A percentile compares a stretch with the other conserved stretches of the same genome.
These are phyloP conservation scores for Ophiostoma ulmi DNA, from an alignment of 2,329 filamentous ascomycete genomes.

Conservation along the genomic window DNA sequence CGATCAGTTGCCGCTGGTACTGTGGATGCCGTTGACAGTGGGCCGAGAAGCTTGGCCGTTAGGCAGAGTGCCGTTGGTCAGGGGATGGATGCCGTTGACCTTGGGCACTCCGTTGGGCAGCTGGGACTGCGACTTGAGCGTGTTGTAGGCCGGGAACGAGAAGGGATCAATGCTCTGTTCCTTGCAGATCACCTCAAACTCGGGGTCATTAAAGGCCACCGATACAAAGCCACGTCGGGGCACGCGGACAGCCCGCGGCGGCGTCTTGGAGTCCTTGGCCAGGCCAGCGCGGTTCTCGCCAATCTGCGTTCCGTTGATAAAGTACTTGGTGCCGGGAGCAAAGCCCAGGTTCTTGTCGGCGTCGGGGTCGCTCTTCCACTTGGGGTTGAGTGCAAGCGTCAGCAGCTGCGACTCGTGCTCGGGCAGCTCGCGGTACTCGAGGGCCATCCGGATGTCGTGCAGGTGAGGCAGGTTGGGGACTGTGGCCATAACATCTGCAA, in stretches of 20 bases:
- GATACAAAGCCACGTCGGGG: constrained; percentile 51
- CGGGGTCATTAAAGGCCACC: constrained; percentile 52
- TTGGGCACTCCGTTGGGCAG: constrained; percentile 41
- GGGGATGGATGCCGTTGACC: constrained; percentile 9
- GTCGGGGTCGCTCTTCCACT: constrained; percentile 57
- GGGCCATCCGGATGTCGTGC: constrained; percentile 48
- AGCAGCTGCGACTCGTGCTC: constrained; percentile 45
- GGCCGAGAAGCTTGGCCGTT: background rate
- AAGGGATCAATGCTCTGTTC: constrained; percentile 52
- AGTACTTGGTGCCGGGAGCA: constrained; percentile 55
- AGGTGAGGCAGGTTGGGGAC: constrained; percentile 56
- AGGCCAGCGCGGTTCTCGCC: constrained; percentile 47
- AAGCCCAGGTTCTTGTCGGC: constrained; percentile 48
- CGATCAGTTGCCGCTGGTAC: constrained; percentile 22
- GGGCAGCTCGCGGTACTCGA: constrained; percentile 56
- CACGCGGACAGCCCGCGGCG: constrained; percentile 51
- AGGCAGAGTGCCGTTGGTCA: background rate
- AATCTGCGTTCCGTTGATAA: constrained; percentile 51
- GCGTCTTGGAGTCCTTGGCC: constrained; percentile 47
- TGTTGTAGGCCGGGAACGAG: constrained; percentile 42
- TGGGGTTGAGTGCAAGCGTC: constrained; percentile 42
- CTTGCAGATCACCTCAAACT: constrained; percentile 50
- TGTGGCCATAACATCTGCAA: constrained; percentile 57
- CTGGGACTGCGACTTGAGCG: constrained; percentile 39
- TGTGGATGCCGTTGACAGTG: constrained; percentile 31